Evolutionary conservation across 1,284 basidiomycete species (phyloP), one percentile per base, ranked within the genome.

Genomic region (Ceratobasidium sp.): DNA sequence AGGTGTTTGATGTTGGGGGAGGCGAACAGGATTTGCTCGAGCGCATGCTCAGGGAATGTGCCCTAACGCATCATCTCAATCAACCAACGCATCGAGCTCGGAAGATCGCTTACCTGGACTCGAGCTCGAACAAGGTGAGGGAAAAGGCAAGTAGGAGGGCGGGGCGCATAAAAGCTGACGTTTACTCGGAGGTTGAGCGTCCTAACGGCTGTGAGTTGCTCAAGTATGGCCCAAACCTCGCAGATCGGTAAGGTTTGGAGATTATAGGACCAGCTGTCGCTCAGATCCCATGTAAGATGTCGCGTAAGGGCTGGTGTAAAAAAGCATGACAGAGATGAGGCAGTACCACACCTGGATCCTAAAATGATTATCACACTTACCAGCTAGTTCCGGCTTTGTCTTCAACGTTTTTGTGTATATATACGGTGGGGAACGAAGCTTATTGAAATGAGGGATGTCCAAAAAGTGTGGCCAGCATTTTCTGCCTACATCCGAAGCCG

Each of bases 1-100:
- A 62, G 40, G 8, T 62, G 42, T 30, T 28, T 46, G 40, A 62
- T 44, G 25, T 62, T 42, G 7, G 60, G 60, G 16, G 60, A 62
- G 3, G 60, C 48, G 14, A 46, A 38, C 7, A 62, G 25, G 14
- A 62, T 25, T 46, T 46, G 60, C 40, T 46, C 60, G 7, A 62
- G 42, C 0, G 60, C 21, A 12, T 62, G 11, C 40, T 46, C 23
- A 3, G 40, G 40, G 60, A 62, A 62, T 21, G 60, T 44, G 21
- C 60, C 60, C 60, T 62, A 30, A 46, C 7, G 21, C 12, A 28
- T 21, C 8, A 21, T 60, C 36, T 62, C 11, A 62, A 44, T 33
- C 16, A 36, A 36, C 12, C 14, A 30, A 30, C 9, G 14, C 5
- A n/a, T 36, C n/a, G 33, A 33, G 4, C 18, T 11, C 14, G 12